Evolutionary conservation across 805 yeast genomes (phyloP).

Genomic region (Monosporozyma solicola): DNA sequence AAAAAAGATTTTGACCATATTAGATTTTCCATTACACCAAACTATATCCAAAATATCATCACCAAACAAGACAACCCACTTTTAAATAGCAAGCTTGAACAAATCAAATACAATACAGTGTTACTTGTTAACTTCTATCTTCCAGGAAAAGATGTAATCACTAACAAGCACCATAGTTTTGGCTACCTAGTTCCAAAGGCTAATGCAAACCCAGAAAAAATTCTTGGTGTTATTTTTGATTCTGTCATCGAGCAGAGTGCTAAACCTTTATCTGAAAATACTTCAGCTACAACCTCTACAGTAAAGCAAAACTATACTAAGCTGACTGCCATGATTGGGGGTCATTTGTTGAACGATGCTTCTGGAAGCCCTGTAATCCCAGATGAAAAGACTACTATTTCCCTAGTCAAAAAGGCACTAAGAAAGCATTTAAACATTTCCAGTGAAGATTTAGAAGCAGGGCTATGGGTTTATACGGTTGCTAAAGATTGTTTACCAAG

Average conservation of each 20-base stretch:
- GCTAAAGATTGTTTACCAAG: constrained; percentile 69
- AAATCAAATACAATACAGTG: constrained; percentile 36
- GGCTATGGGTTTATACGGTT: constrained; percentile 32
- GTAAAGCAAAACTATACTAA: constrained; percentile 40
- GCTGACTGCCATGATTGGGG: constrained; percentile 87
- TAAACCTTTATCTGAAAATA: constrained; percentile 13
- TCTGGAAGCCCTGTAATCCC: constrained; percentile 11
- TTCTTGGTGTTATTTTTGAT: constrained; percentile 86
- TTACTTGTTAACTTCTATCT: constrained; percentile 63
- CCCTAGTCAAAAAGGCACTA: constrained; percentile 33
- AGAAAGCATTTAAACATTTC: constrained; percentile 32
- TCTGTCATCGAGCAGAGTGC: constrained; percentile 67
- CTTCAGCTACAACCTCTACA: background rate
- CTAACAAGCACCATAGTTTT: constrained; percentile 50
- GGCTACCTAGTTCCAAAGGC: constrained; percentile 75
- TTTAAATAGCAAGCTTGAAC: constrained; percentile 17
- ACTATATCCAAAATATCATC: constrained; percentile 29
- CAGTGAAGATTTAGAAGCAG: constrained; percentile 21
- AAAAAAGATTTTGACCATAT: constrained; percentile 41
- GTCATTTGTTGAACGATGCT: constrained; percentile 44
- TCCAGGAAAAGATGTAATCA: constrained; percentile 36
- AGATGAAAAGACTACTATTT: constrained; percentile 12
- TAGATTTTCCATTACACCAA: constrained; percentile 48
- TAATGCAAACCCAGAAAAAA: constrained; percentile 39
- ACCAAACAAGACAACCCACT: constrained; percentile 14